Evolutionary conservation across 2,329 filamentous ascomycete species (phyloP).

Genomic region (Byssothecium circinans): DNA sequence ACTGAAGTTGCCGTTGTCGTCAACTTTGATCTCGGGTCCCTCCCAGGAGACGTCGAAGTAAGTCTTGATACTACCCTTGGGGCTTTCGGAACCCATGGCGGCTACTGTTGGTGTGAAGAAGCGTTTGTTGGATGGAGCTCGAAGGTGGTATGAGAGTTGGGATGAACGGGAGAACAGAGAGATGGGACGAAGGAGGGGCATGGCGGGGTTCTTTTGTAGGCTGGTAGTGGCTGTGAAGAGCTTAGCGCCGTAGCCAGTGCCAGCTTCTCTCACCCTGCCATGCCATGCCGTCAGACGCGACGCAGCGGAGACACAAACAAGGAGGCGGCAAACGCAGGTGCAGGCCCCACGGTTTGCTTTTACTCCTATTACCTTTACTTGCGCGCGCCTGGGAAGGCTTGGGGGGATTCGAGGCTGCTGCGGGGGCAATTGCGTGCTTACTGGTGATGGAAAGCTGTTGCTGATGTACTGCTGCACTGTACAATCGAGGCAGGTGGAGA

Average conservation of each 20-base stretch:
- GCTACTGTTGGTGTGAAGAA: slow-evolving; percentile 66
- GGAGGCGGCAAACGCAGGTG: slow-evolving; percentile 2
- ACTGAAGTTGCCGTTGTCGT: slow-evolving; percentile 56
- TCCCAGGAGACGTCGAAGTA: slow-evolving; percentile 74
- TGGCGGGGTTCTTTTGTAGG: slow-evolving; percentile 32
- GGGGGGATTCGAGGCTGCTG: slow-evolving; percentile 7
- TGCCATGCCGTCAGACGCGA: slow-evolving; percentile 18
- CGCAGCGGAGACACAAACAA: slow-evolving; percentile 7
- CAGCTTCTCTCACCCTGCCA: neutral
- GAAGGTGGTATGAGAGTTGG: slow-evolving; percentile 21
- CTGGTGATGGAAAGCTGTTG: slow-evolving; percentile 12
- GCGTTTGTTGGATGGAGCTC: slow-evolving; percentile 48
- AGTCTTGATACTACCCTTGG: slow-evolving; percentile 69
- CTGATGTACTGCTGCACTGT: slow-evolving; percentile 8
- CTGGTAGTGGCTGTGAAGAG: slow-evolving; percentile 17
- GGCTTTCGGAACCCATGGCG: no score
- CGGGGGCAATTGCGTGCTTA: slow-evolving; percentile 13
- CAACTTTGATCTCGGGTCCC: slow-evolving; percentile 68
- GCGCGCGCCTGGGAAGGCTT: slow-evolving; percentile 12
- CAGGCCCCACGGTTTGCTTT: neutral
- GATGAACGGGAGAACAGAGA: slow-evolving; percentile 39
- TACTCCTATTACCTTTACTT: neutral
- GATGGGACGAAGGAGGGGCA: slow-evolving; percentile 40
- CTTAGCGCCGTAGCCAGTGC: slow-evolving; percentile 17
- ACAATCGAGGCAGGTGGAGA: slow-evolving; percentile 6